phyloP scores from a whole-genome alignment of 2,329 filamentous ascomycete species.

The Nemania sp. region DNA sequence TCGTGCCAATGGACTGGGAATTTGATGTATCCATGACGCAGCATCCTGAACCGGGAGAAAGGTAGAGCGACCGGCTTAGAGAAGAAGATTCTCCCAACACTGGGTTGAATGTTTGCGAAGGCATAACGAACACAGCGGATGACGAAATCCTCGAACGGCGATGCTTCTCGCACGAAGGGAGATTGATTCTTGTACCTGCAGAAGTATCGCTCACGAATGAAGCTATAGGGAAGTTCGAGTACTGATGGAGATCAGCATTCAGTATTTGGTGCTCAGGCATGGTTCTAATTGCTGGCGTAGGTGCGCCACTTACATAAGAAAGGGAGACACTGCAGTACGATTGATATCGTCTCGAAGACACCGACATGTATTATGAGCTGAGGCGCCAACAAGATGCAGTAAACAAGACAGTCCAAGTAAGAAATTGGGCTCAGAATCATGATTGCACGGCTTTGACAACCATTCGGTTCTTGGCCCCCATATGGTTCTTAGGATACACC shows the following conservation, averaged over 20 bases:
- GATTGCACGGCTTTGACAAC: neutral
- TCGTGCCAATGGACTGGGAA: constrained; percentile 68
- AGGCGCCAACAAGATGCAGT: constrained; percentile 70
- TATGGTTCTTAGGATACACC: no score
- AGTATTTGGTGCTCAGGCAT: neutral
- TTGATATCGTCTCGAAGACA: constrained; percentile 58
- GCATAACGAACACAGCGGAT: constrained; percentile 78
- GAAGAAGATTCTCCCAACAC: constrained; percentile 75
- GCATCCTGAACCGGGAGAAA: constrained; percentile 74
- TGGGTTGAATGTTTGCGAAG: constrained; percentile 70
- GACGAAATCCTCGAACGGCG: constrained; percentile 75
- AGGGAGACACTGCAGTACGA: constrained; percentile 65
- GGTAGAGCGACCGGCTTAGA: constrained; percentile 72
- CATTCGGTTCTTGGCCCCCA: neutral
- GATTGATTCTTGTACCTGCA: constrained; percentile 48
- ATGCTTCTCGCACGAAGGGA: constrained; percentile 70
- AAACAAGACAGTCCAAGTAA: constrained; percentile 74
- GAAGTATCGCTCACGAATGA: constrained; percentile 62
- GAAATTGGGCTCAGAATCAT: constrained; percentile 79
- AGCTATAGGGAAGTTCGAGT: constrained; percentile 59
- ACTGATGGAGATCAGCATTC: constrained; percentile 45
- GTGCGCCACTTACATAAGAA: constrained; percentile 62
- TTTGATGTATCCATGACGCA: constrained; percentile 68
- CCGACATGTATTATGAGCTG: constrained; percentile 72
- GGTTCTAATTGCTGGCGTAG: neutral